Conservation (phyloP, 192 early-diverging fungal genomes). For the Haplosporangium gracile region DNA sequence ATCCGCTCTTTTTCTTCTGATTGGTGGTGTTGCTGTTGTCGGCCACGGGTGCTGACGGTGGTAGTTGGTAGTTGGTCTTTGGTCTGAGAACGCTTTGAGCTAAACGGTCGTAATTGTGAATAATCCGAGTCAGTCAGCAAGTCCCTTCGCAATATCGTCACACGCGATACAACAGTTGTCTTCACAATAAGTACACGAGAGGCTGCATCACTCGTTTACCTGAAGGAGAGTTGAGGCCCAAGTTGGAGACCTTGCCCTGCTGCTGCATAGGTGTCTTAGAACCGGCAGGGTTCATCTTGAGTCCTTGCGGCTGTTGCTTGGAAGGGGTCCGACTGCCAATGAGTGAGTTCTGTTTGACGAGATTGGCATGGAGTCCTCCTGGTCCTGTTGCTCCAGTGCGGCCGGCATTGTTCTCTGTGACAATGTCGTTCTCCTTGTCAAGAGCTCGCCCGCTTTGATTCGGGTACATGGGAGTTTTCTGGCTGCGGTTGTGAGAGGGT, state of each 20-base stretch:
- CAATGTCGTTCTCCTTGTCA: conserved; percentile 53
- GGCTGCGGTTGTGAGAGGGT: neutral
- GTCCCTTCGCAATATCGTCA: neutral
- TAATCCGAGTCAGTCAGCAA: neutral
- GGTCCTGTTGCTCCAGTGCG: neutral
- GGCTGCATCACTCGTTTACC: conserved; percentile 6
- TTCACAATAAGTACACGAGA: neutral
- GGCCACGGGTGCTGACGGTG: conserved; percentile 4
- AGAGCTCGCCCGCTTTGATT: conserved; percentile 26
- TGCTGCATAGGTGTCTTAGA: conserved; percentile 12
- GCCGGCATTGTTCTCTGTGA: conserved; percentile 1
- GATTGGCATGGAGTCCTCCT: conserved; percentile 6
- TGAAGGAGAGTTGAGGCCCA: conserved; percentile 18
- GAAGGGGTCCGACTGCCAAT: conserved; percentile 14
- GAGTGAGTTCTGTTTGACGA: conserved; percentile 19
- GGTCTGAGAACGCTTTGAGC: conserved; percentile 26
- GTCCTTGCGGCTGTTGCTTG: neutral
- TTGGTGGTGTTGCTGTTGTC: neutral
- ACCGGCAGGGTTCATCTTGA: conserved; percentile 11
- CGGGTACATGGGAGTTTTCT: conserved; percentile 23
- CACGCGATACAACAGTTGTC: neutral
- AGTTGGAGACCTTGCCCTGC: conserved; percentile 11
- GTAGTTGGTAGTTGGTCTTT: conserved; percentile 45
- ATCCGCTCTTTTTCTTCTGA: conserved; percentile 11
- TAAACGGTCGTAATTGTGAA: conserved; percentile 3